Percentiles rank a stretch among this genome's conserved stretches.
Evolutionary conservation across 163 green algal genomes (phyloP).

Genomic region (Prototheca stagnorum): DNA sequence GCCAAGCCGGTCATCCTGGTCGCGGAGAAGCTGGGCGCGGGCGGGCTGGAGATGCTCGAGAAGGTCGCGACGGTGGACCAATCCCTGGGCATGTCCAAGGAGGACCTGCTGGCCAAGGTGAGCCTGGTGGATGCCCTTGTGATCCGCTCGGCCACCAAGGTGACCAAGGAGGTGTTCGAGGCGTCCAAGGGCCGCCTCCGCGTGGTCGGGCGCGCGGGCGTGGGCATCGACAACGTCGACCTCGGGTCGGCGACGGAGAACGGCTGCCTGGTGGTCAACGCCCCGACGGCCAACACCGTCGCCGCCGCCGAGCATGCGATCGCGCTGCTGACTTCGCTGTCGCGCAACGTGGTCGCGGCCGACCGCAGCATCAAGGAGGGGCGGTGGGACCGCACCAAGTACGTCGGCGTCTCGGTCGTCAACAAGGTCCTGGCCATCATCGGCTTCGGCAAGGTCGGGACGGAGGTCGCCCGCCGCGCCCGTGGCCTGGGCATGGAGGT

Average conservation of each 20-base stretch:
- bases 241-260: slow-evolving; percentile 78
- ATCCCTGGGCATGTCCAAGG: slow-evolving; percentile 52
- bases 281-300: slow-evolving; percentile 91
- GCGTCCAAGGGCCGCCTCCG: slow-evolving; percentile 72
- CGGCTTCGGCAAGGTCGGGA: slow-evolving; percentile 86
- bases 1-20: slow-evolving; percentile 74
- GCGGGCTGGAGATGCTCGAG: slow-evolving; percentile 23
- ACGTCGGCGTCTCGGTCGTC: slow-evolving; percentile 65
- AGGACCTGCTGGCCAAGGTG: slow-evolving; percentile 68
- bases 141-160: slow-evolving; percentile 79
- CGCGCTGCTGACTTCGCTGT: slow-evolving; percentile 72
- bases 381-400: slow-evolving; percentile 68
- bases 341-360: slow-evolving; percentile 72
- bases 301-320: slow-evolving; percentile 93
- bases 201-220: slow-evolving; percentile 84
- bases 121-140: slow-evolving; percentile 68
- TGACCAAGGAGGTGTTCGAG: slow-evolving; percentile 82
- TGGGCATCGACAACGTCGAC: slow-evolving; percentile 95
- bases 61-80: not conserved
- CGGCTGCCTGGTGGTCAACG: slow-evolving; percentile 90
- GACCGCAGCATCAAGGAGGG: slow-evolving; percentile 76
- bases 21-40: slow-evolving; percentile 74
- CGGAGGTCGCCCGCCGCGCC: slow-evolving; percentile 20
- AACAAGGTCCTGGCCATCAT: slow-evolving; percentile 87
- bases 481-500: slow-evolving; percentile 72